phyloP scores from a whole-genome alignment of 371 early-diverging fungal species.

The Syncephalastrum contaminatum region DNA sequence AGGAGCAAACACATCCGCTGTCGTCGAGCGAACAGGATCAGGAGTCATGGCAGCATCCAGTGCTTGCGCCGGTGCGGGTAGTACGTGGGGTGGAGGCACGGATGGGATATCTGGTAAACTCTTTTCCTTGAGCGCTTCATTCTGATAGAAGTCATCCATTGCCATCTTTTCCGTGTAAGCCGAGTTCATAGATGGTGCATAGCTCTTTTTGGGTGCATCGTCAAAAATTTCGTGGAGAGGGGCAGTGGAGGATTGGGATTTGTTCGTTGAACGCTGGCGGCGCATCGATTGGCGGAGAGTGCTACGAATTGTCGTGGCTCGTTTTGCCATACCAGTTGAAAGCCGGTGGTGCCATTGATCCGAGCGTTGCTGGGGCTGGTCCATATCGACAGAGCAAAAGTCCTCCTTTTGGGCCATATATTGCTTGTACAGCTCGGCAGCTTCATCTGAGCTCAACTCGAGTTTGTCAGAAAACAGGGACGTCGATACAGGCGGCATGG shows the following conservation, averaged over 20 bases:
- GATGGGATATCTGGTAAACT: too few species aligned
- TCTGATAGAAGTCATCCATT: constrained; percentile 2
- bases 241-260: constrained; percentile 1
- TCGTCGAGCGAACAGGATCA: too few species aligned
- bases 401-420: constrained; percentile 21
- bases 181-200: constrained; percentile 6
- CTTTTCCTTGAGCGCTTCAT: too few species aligned
- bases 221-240: constrained; percentile 14
- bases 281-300: constrained; percentile 35
- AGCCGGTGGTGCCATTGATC: neutral
- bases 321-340: constrained; percentile 13
- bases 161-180: constrained; percentile 2
- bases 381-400: constrained; percentile 14
- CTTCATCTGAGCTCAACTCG: constrained; percentile 37
- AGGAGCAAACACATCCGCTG: neutral
- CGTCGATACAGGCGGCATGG: constrained; percentile 25
- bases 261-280: constrained; percentile 20
- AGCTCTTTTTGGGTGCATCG: constrained; percentile 8
- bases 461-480: constrained; percentile 47
- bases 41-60: too few species aligned
- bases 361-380: constrained; percentile 10
- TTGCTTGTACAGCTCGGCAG: constrained; percentile 25
- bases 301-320: constrained; percentile 29
- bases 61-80: too few species aligned
- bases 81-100: too few species aligned